Conservation (phyloP, 345 rosid genomes). For the Aquilaria yunnanensis region DNA sequence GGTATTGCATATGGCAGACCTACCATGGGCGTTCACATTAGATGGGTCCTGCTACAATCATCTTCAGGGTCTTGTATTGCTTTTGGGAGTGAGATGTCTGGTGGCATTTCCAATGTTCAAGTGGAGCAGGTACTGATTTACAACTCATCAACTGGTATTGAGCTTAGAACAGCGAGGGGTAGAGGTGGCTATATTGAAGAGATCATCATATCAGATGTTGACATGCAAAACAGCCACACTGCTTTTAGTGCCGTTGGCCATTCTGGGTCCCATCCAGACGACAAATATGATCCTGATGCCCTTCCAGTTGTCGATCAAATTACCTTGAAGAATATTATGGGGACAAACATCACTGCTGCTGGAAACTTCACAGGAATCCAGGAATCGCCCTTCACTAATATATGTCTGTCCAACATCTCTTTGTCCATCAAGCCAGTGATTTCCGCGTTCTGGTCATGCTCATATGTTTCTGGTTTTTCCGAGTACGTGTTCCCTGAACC, state of each 20-base stretch:
- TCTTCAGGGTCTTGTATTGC: slow-evolving; percentile 69
- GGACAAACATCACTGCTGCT: slow-evolving; percentile 46
- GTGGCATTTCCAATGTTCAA: slow-evolving; percentile 66
- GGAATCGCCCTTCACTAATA: slow-evolving; percentile 68
- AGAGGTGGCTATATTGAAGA: slow-evolving; percentile 78
- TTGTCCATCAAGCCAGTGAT: slow-evolving; percentile 32
- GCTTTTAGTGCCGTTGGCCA: slow-evolving; percentile 61
- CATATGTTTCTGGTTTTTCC: slow-evolving; percentile 63
- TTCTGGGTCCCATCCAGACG: slow-evolving; percentile 76
- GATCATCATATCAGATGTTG: slow-evolving; percentile 43
- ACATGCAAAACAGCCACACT: slow-evolving; percentile 25
- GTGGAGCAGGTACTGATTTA: slow-evolving; percentile 42
- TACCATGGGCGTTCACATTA: slow-evolving; percentile 50
- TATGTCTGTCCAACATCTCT: slow-evolving; percentile 54
- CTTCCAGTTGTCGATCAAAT: slow-evolving; percentile 45
- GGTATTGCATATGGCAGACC: slow-evolving; percentile 71
- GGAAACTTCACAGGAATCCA: slow-evolving; percentile 71
- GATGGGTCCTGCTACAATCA: slow-evolving; percentile 60
- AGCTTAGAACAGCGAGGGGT: slow-evolving; percentile 69
- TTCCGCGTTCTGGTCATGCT: slow-evolving; percentile 54
- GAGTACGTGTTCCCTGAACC: slow-evolving; percentile 65
- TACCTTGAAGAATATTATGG: slow-evolving; percentile 44
- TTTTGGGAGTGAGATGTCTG: slow-evolving; percentile 98
- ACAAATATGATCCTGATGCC: slow-evolving; percentile 63
- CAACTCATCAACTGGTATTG: slow-evolving; percentile 54